Evolutionary conservation across 345 rosid genomes (phyloP), one percentile per base, ranked within the genome.

Genomic region (Brassica carinata): DNA sequence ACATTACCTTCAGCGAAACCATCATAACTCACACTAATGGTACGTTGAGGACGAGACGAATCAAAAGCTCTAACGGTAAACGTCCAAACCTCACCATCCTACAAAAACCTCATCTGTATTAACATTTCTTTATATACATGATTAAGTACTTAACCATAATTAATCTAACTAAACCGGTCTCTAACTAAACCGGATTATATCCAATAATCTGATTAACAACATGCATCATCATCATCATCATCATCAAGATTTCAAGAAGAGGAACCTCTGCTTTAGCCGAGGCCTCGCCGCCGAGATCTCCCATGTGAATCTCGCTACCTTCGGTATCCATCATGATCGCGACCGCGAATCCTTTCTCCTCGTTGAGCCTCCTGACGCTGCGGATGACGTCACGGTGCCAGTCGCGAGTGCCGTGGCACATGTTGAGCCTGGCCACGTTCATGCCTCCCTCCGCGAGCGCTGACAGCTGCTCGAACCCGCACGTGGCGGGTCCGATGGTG

Each of bases 291-390:
- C 97, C 97, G 1, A 96, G 88, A 77, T 96, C 98, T n/a, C 93
- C 97, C 99, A 96, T 96, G 80, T 92, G 99, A 84, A 96, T 96
- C 89, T 96, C 99, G 66, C 99, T 96, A 10, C 99, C 99, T 88
- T 96, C 98, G 19, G 99, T 96, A 59, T 96, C 99, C 99, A 96
- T 96, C 99, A 96, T 96, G 66, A 96, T 88, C 1, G 99, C 99
- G 36, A 96, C 99, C 0, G 99, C 98, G 66, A 81, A 94, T 0
- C 99, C 99, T 83, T 94, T 96, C 86, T 96, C 98, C 72, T 92
- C 97, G 73, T 96, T 96, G 77, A 96, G 87, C 77, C 84, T 87
- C 80, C 98, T 77, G 3, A 96, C 97, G 6, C 97, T 87, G 19
- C 91, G 90, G 55, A 96, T 92, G 36, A 96, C 97, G 7, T 51